Conservation (phyloP, 2,329 filamentous ascomycete species). For the Exophiala calicioides region DNA sequence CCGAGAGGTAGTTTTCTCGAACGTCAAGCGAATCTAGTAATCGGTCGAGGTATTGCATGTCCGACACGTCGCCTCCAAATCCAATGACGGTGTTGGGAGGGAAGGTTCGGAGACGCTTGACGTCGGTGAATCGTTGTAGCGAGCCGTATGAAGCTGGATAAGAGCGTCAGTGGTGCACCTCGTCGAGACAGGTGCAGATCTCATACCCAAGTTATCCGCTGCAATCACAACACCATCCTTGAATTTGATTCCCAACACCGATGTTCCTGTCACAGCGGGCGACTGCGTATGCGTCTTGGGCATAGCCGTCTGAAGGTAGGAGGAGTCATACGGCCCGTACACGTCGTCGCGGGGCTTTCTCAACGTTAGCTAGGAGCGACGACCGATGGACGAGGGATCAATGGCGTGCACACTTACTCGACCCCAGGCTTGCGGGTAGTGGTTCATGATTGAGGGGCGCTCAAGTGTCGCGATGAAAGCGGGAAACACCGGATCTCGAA, state of each 20-base stretch:
- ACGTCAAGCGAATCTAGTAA: constrained; percentile 84
- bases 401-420: constrained; percentile 51
- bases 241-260: constrained; percentile 92
- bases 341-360: constrained; percentile 90
- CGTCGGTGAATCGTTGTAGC: constrained; percentile 91
- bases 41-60: constrained; percentile 98
- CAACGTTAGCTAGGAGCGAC: constrained; percentile 36
- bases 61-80: constrained; percentile 94
- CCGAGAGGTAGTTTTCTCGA: constrained; percentile 76
- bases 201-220: constrained; percentile 87
- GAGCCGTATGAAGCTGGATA: constrained; percentile 88
- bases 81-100: constrained; percentile 81
- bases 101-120: constrained; percentile 91
- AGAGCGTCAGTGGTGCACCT: constrained; percentile 5
- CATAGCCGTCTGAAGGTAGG: constrained; percentile 70
- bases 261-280: constrained; percentile 94
- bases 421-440: constrained; percentile 66
- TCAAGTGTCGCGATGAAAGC: no score
- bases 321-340: constrained; percentile 88
- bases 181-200: neutral
- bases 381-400: constrained; percentile 5
- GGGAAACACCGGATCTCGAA: no score
- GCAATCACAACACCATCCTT: constrained; percentile 95
- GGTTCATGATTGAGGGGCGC: no score
- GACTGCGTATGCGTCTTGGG: constrained; percentile 87